Base-by-base conservation (phyloP, 1,139 yeast species). In the Yamadazyma taylorii region DNA sequence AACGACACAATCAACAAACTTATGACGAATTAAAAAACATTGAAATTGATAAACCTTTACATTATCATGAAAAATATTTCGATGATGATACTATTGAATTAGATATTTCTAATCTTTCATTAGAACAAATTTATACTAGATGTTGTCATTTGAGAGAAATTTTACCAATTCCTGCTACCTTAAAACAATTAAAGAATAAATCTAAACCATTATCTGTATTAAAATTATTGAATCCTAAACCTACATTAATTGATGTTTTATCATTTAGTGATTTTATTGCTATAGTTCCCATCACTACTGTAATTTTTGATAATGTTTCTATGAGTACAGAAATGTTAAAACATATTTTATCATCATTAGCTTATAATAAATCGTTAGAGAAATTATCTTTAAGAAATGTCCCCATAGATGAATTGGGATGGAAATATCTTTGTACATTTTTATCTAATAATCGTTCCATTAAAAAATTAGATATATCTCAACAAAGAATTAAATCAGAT, bases 71-170 rank as follows among this genome's bases (percentile, higher is more conserved):
- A 48, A 72, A 78, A 42, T 79, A 81, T 56, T 81, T 82, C 50
- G 63, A 58, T 12, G 66, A 56, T 23, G 46, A 47, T 1, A 53
- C 51, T 5, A 32, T 38, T 4, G 50, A 46, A 15, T 47, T 48
- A 4, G 55, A 51, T 24, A 27, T 41, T 8, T 26, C 42, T 2
- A 32, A 46, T 19, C 47, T 80, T 11, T 69, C 86, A 0, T 63
- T 87, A 40, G 95, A 86, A 51, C 77, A 81, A 30, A 68, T 90
- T 12, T 90, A 90, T 58, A 87, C 97, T 0, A 69, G 97, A 47
- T 89, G 97, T 57, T 90, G 97, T 54, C 97, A 90, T 61, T 68
- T 90, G 43, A 72, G 97, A 38, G 97, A 90, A 53, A 90, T 90
- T 37, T 63, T 90, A 46, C 97, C 97, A 1, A 89, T 90, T 42